A percentile compares a stretch with the other conserved stretches of the same genome.
These are phyloP conservation scores for Deuterostichococcus epilithicus DNA, from an alignment of 139 green algal genomes.

Conservation along the genomic window DNA sequence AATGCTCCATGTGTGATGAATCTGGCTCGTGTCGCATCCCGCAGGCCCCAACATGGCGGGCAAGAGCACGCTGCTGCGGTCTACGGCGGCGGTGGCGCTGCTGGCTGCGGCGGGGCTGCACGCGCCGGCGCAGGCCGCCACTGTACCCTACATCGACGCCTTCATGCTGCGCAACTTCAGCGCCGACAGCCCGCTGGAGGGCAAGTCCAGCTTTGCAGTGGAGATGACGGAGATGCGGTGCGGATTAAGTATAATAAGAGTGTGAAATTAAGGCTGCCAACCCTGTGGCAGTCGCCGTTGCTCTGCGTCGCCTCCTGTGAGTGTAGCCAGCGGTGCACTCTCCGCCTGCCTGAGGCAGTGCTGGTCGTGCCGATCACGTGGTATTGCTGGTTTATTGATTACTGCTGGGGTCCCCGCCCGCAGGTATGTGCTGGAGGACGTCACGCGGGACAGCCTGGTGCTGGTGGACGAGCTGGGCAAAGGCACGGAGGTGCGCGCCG, in stretches of 20 bases:
- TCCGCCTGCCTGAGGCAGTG: too few species aligned
- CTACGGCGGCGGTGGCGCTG: constrained; percentile 62
- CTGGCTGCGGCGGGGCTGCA: constrained; percentile 78
- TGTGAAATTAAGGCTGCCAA: too few species aligned
- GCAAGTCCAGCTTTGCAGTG: constrained; percentile 75
- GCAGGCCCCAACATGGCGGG: constrained; percentile 90
- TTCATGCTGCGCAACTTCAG: constrained; percentile 80
- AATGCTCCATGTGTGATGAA: too few species aligned
- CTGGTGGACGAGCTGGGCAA: constrained; percentile 92
- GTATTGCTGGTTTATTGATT: neutral
- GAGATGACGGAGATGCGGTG: constrained; percentile 78
- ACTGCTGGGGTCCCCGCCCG: neutral
- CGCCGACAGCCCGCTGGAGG: constrained; percentile 77
- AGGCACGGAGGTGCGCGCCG: constrained; percentile 79
- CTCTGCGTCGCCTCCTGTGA: too few species aligned
- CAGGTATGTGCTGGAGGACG: constrained; percentile 53
- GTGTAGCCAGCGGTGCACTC: too few species aligned
- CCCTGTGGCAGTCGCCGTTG: too few species aligned
- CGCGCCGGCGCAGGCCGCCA: constrained; percentile 39
- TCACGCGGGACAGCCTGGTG: constrained; percentile 54
- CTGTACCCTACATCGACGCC: constrained; percentile 60
- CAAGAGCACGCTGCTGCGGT: constrained; percentile 88
- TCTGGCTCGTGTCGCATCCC: too few species aligned
- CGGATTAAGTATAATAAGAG: too few species aligned
- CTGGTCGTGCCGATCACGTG: too few species aligned